Base-by-base conservation (phyloP, 352 stramenopile species). In the Phytophthora parvispora region DNA sequence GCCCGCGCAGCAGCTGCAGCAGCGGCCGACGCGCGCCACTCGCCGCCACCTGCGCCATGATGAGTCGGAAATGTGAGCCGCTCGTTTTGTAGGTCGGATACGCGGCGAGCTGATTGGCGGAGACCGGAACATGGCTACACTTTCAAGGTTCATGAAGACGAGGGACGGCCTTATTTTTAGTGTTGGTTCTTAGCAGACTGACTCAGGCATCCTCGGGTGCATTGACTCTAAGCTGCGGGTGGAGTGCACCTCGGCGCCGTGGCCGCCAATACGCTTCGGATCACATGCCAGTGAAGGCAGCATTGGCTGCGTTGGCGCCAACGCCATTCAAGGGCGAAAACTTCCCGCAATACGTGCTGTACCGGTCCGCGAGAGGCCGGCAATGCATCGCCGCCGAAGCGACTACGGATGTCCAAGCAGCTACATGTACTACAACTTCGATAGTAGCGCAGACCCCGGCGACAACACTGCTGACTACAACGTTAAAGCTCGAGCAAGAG, bases 271-370 rank as follows among this genome's bases (percentile, higher is more conserved):
- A 16, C 38, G 22, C 27, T 55, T 61, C 47, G 56, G 56, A 55
- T 22, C 56, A 56, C n/a, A 77, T 77, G 69, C 69, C 64, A 20
- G 57, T 29, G 12, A 77, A 66, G 53, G 54, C 68, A 5, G 47
- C 56, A 28, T 27, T 50, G 25, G 25, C 43, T 48, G 18, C 34
- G n/a, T 27, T 24, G 5, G 36, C 45, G 45, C 45, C 45, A 12
- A 51, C 60, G 13, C 80, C 82, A 12, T 92, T 92, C 74, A 93
- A 93, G 49, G 81, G 85, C 55, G 85, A 93, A 15, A 78, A 55
- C 6, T 90, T 91, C 51, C 85, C 83, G 13, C 65, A 80, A 12
- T 93, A 91, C 28, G 78, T 92, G 15, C 50, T 88, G 18, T 74
- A 64, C 32, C 81, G 80, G 1, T 59, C 74, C 24, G 34, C 18